Base-by-base conservation (phyloP, 805 yeast genomes). In the Metschnikowia lunata region DNA sequence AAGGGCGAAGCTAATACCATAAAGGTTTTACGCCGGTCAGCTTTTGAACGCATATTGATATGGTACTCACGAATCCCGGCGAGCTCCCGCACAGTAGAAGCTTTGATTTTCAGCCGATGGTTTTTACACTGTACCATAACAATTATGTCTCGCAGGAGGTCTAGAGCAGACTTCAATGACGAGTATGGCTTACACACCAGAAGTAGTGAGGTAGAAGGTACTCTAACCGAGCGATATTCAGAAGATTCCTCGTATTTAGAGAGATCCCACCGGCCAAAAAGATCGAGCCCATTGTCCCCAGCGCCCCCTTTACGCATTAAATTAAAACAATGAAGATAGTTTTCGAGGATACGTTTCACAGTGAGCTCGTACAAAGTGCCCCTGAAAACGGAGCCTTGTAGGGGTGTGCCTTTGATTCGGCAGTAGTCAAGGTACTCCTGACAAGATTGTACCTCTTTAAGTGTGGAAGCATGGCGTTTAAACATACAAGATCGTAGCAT, bases 91-190 rank as follows among this genome's bases (percentile, higher is more conserved):
- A 80, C 60, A 37, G 69, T 58, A 32, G 65, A 60, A 11, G 83
- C 77, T 43, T 67, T 69, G 30, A 79, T 65, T 41, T 71, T 68
- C 4, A 61, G 58, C 26, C 60, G 59, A 52, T 72, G 68, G 54
- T 78, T 72, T 49, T 80, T 79, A 57, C 85, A 80, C 54, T 80
- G 85, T 6, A 78, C 79, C 46, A 76, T 62, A 2, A 77, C 59
- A 37, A 63, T 62, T 7, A 75, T 65, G 36, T 67, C 69, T 12
- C 58, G 44, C 14, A 44, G 42, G 26, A 67, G 49, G 13, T 46
- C 46, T 9, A 43, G 27, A 9, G 46, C 43, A 11, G 23, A 26
- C 27, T 30, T 38, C 15, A 40, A 37, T 7, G 34, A 8, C 7
- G 34, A 15, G 12, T 6, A 29, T 11, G 46, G 42, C 26, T 49